Evolutionary conservation across 2,329 filamentous ascomycete species (phyloP).

Genomic region (Aspergillus pseudoterreus): DNA sequence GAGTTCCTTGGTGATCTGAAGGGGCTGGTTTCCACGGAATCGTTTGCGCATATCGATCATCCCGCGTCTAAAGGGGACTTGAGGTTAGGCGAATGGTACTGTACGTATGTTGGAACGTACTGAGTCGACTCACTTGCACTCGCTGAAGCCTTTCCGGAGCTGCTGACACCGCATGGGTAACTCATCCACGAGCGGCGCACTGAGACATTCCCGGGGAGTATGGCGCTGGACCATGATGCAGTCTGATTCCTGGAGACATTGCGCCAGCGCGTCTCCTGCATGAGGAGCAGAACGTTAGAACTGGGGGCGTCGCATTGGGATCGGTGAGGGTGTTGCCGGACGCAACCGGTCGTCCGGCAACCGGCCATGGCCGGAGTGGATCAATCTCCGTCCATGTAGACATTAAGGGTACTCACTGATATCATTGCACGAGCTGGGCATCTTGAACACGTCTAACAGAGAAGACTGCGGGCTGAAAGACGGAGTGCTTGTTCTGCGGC

Average conservation of each 20-base stretch:
- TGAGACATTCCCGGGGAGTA: constrained; percentile 81
- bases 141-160: constrained; percentile 85
- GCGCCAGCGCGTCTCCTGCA: constrained; percentile 81
- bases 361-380: too few relatives aligned
- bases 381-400: not conserved
- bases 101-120: too few relatives aligned
- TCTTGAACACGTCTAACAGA: constrained; percentile 42
- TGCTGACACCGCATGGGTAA: constrained; percentile 88
- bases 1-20: constrained; percentile 63
- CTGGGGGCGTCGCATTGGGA: not conserved
- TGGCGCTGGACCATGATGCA: constrained; percentile 93
- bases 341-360: too few relatives aligned
- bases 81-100: not conserved
- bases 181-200: constrained; percentile 72
- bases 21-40: constrained; percentile 89
- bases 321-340: not conserved
- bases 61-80: constrained; percentile 55
- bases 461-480: not conserved
- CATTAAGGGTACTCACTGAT: constrained; percentile 63
- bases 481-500: constrained; percentile 1
- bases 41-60: constrained; percentile 99
- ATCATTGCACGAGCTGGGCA: constrained; percentile 97
- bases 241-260: constrained; percentile 94
- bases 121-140: constrained; percentile 65
- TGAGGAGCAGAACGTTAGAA: constrained; percentile 15